Conservation (phyloP, 139 green algal genomes). For the Diplosphaera chodatii region DNA sequence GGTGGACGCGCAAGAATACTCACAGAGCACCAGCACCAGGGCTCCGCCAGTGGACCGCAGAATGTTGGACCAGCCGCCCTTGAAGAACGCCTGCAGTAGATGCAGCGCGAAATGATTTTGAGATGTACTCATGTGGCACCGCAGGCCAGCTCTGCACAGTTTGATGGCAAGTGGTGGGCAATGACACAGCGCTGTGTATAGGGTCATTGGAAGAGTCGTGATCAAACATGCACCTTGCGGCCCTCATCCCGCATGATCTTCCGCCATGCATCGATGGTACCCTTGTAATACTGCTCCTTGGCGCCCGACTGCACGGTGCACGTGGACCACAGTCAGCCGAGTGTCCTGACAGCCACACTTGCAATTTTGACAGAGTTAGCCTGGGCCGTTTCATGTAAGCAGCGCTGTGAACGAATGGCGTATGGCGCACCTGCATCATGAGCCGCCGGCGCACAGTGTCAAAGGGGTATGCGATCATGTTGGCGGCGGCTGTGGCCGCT, state of each 20-base stretch:
- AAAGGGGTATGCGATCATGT: conserved; percentile 92
- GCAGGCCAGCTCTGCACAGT: no score
- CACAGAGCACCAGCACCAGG: conserved; percentile 50
- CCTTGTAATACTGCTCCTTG: conserved; percentile 79
- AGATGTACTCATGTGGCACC: no score
- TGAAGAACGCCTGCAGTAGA: background rate
- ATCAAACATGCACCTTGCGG: conserved; percentile 31
- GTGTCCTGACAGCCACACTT: no score
- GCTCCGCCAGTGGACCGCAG: conserved; percentile 57
- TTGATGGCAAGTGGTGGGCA: no score
- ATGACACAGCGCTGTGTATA: conserved; percentile 71
- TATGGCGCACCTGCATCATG: conserved; percentile 80
- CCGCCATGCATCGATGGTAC: conserved; percentile 82
- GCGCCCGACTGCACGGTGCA: conserved; percentile 51
- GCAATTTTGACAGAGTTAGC: no score
- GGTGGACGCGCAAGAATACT: background rate
- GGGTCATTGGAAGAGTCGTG: conserved; percentile 21
- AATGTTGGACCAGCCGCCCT: conserved; percentile 61
- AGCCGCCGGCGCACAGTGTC: conserved; percentile 94
- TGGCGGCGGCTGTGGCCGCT: conserved; percentile 61
- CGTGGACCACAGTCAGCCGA: no score
- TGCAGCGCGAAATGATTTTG: no score
- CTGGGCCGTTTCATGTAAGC: no score
- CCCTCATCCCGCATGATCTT: conserved; percentile 90
- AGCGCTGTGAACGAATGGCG: no score